Conservation (phyloP, 2,329 filamentous ascomycete genomes). For the Sporothrix humicola region DNA sequence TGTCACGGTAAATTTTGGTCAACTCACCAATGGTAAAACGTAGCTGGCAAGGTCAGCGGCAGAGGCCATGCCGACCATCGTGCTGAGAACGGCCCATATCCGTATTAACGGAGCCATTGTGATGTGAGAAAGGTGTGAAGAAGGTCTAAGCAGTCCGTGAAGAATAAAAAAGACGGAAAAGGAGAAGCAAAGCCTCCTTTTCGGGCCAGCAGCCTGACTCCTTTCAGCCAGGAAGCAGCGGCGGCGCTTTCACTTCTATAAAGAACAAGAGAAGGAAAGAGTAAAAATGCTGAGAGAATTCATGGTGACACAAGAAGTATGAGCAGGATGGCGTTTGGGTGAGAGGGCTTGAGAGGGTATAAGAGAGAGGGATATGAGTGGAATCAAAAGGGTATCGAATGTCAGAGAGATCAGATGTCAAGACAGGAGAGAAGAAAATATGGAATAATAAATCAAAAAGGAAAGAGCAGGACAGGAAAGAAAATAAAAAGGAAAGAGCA, state of each 20-base stretch:
- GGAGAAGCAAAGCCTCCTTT: not conserved
- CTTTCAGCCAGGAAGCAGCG: not conserved
- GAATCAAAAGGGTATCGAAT: not conserved
- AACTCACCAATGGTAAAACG: constrained; percentile 44
- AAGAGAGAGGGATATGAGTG: not conserved
- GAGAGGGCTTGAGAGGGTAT: not conserved
- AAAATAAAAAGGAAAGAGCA: constrained; percentile 8
- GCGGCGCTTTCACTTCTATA: not conserved
- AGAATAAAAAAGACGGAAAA: not conserved
- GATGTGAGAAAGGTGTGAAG: not conserved
- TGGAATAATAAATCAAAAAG: not conserved
- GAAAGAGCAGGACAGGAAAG: not conserved
- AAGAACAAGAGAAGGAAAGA: not conserved
- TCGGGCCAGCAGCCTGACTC: not conserved
- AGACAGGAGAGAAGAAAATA: not conserved
- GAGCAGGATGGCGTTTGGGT: not conserved
- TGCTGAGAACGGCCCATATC: not conserved
- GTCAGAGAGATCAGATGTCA: not conserved
- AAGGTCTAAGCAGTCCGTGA: not conserved
- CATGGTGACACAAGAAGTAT: not conserved
- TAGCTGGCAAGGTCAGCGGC: constrained; percentile 44
- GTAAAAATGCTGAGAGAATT: not conserved
- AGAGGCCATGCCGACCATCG: constrained; percentile 12
- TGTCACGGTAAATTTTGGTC: not conserved
- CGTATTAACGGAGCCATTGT: not conserved